phyloP scores from a whole-genome alignment of 2,329 filamentous ascomycete genomes.

The Triangularia setosa region DNA sequence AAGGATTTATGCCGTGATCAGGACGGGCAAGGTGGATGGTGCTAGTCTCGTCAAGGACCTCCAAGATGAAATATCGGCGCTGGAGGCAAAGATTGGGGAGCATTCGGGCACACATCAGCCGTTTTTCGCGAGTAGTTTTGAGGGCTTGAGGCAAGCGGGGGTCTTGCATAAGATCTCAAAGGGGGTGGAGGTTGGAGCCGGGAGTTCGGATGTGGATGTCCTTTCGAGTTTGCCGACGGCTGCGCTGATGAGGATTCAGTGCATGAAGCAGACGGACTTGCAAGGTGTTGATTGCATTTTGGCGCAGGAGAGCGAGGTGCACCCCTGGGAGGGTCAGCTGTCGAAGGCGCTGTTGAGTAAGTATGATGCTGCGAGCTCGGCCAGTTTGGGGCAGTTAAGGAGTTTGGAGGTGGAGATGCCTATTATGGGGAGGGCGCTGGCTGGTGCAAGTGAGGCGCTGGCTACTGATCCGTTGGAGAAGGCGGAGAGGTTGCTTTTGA shows the following conservation, averaged over 20 bases:
- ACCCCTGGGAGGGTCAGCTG: conserved; percentile 46
- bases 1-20: conserved; percentile 53
- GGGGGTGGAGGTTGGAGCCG: conserved; percentile 22
- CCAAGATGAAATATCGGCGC: conserved; percentile 46
- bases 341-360: conserved; percentile 53
- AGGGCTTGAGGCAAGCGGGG: conserved; percentile 51
- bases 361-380: conserved; percentile 47
- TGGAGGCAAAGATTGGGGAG: conserved; percentile 45
- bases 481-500: conserved; percentile 46
- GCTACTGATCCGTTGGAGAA: conserved; percentile 46
- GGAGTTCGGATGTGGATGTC: conserved; percentile 41
- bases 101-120: conserved; percentile 42
- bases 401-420: conserved; percentile 64
- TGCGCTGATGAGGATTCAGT: conserved; percentile 42
- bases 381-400: conserved; percentile 57
- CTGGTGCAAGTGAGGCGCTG: conserved; percentile 47
- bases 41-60: conserved; percentile 48
- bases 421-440: conserved; percentile 53
- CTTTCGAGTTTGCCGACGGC: conserved; percentile 45
- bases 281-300: conserved; percentile 47
- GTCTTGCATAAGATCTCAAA: conserved; percentile 37
- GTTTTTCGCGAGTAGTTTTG: conserved; percentile 54
- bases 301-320: conserved; percentile 30
- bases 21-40: conserved; percentile 40
- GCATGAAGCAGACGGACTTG: conserved; percentile 38